Percentiles rank a stretch among this genome's conserved stretches.
Evolutionary conservation across 345 rosid genomes (phyloP).

Genomic region (Atalantia buxifolia): DNA sequence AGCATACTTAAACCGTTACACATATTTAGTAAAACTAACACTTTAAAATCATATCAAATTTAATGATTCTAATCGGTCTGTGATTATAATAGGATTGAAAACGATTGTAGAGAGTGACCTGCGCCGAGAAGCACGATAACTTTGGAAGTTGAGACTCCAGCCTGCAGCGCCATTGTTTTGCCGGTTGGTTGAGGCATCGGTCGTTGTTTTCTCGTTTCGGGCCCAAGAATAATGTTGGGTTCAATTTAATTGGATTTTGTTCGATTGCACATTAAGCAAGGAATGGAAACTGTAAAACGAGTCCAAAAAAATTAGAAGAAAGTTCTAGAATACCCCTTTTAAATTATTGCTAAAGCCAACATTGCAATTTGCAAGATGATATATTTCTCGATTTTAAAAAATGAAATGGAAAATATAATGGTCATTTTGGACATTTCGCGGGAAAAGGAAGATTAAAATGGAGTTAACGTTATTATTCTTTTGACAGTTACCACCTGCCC

Average conservation of each 20-base stretch:
- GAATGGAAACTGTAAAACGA: neutral
- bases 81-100: neutral
- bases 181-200: neutral
- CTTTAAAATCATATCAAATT: neutral
- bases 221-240: neutral
- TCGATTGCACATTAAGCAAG: neutral
- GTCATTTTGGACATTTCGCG: neutral
- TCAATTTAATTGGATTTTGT: neutral
- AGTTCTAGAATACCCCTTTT: neutral
- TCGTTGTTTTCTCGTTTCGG: neutral
- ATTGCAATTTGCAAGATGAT: too few relatives aligned
- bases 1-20: neutral
- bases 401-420: neutral
- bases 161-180: constrained; percentile 76
- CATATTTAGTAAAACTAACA: neutral
- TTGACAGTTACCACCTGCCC: neutral
- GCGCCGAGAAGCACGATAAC: constrained; percentile 84
- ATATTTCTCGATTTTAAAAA: neutral
- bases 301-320: neutral
- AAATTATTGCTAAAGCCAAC: neutral
- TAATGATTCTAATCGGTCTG: neutral
- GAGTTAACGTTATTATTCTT: neutral
- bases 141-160: constrained; percentile 76
- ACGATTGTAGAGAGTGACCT: constrained; percentile 35
- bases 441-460: neutral